phyloP scores from a whole-genome alignment of 2,329 filamentous ascomycete genomes.

The Cordyceps militaris region DNA sequence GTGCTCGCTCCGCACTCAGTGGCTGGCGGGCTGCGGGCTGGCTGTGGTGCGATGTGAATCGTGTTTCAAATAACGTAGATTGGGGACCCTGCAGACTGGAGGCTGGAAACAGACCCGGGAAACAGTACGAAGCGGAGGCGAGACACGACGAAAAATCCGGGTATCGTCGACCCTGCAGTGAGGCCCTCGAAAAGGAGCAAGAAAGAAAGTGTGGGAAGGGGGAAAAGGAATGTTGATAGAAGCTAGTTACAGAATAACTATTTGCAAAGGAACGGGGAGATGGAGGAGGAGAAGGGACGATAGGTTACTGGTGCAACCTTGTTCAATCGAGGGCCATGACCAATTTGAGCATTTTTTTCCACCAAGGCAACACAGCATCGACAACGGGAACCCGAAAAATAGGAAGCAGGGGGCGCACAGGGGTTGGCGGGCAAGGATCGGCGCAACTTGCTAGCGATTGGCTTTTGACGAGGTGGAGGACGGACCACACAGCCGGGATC shows the following conservation, averaged over 20 bases:
- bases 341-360: conserved; percentile 4
- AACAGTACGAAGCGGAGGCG: background rate
- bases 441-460: conserved; percentile 1
- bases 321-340: background rate
- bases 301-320: background rate
- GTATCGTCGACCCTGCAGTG: background rate
- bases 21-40: background rate
- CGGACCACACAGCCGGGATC: conserved; percentile 8
- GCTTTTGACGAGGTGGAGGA: background rate
- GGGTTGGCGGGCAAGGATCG: conserved; percentile 4
- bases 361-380: background rate
- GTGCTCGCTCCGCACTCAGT: background rate
- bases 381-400: background rate
- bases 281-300: conserved; percentile 2
- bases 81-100: conserved; percentile 5
- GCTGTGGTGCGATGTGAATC: conserved; percentile 9
- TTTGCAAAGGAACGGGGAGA: background rate
- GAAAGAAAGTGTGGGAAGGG: background rate
- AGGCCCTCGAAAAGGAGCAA: background rate
- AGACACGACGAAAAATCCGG: background rate
- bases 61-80: conserved; percentile 8
- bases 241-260: background rate
- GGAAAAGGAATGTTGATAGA: background rate
- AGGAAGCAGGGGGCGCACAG: background rate
- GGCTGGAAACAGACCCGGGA: background rate